phyloP scores from a whole-genome alignment of 306 rosid species.

The Quercus ilex region DNA sequence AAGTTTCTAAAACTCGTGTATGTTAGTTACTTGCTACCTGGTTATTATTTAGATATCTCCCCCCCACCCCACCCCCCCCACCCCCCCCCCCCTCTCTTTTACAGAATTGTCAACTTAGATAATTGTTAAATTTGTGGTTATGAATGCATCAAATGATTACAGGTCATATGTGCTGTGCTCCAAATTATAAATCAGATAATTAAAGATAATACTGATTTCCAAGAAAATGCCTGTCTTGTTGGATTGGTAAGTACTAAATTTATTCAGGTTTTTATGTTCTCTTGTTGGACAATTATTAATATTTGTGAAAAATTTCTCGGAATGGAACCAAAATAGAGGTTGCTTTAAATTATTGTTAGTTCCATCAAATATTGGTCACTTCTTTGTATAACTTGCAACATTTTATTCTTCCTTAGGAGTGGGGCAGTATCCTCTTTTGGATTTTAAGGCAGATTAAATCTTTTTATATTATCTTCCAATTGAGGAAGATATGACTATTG shows the following conservation, averaged over 20 bases:
- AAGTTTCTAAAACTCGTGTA: slow-evolving; percentile 86
- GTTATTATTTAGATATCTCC: neutral
- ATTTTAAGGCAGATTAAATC: neutral
- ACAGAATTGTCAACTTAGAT: slow-evolving; percentile 14
- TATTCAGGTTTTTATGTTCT: slow-evolving; percentile 18
- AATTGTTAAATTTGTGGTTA: slow-evolving; percentile 12
- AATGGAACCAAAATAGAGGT: neutral
- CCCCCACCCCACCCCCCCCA: too few relatives aligned
- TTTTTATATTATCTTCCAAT: neutral
- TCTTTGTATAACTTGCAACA: slow-evolving; percentile 1
- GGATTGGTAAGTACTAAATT: slow-evolving; percentile 72
- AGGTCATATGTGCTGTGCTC: slow-evolving; percentile 95
- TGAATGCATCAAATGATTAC: slow-evolving; percentile 18
- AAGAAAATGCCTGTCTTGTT: slow-evolving; percentile 95
- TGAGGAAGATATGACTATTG: neutral
- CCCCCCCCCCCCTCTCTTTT: neutral
- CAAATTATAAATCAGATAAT: slow-evolving; percentile 92
- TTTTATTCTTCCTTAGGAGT: slow-evolving; percentile 9
- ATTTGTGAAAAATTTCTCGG: slow-evolving; percentile 2
- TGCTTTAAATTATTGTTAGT: neutral
- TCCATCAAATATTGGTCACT: neutral
- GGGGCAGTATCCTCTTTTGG: neutral
- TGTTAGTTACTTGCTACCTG: slow-evolving; percentile 28
- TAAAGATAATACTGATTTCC: slow-evolving; percentile 85
- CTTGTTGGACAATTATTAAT: slow-evolving; percentile 5